Percentiles rank a stretch among this genome's conserved stretches.
Evolutionary conservation across 2,329 filamentous ascomycete genomes (phyloP).

Genomic region (Fonsecaea erecta): DNA sequence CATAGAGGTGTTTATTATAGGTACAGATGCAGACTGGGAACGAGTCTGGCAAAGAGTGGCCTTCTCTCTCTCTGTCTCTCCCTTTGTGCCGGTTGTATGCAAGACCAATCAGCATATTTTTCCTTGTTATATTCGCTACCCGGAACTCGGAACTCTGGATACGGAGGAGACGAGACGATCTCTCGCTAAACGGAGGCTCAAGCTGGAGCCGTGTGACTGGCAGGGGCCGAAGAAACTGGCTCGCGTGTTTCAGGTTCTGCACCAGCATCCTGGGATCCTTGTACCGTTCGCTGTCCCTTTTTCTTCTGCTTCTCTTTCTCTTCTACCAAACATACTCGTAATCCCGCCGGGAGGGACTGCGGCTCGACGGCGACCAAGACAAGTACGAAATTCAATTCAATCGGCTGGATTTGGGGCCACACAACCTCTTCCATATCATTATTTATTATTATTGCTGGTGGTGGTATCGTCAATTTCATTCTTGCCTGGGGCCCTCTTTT

Average conservation of each 20-base stretch:
- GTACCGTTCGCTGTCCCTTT: neutral
- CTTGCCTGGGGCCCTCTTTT: neutral
- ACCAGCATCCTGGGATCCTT: neutral
- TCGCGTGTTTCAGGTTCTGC: constrained; percentile 7
- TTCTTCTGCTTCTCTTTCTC: neutral
- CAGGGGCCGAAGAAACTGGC: neutral
- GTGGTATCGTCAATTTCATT: neutral
- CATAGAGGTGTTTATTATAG: neutral
- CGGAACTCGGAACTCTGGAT: neutral
- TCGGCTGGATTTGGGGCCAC: neutral
- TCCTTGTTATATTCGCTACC: neutral
- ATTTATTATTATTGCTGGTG: neutral
- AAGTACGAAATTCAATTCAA: neutral
- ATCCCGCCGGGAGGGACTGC: neutral
- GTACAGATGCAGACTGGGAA: neutral
- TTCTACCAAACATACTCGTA: neutral
- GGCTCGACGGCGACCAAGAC: neutral
- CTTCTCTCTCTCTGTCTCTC: no score
- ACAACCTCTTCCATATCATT: neutral
- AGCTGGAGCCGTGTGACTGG: neutral
- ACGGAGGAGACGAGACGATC: neutral
- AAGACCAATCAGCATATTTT: no score
- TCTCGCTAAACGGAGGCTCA: neutral
- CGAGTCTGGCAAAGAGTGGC: neutral
- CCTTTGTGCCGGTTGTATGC: no score